Evolutionary conservation across 169 alveolate species (phyloP).

Genomic region (Blepharisma undulans): DNA sequence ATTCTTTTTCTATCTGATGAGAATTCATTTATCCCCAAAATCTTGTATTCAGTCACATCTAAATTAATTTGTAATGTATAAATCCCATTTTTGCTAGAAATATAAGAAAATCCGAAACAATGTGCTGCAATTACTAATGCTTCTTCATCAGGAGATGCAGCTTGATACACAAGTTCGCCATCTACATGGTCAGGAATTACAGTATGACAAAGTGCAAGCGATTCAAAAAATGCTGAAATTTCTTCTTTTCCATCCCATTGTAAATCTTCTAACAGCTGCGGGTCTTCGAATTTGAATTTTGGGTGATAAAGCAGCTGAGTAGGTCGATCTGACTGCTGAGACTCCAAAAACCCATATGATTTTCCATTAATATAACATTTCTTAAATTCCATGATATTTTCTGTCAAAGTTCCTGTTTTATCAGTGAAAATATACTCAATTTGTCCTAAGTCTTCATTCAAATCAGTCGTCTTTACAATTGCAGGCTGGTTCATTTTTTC

Average conservation of each 20-base stretch:
- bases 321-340: not conserved
- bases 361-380: slow-evolving; percentile 60
- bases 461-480: slow-evolving; percentile 64
- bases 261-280: slow-evolving; percentile 19
- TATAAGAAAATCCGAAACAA: slow-evolving; percentile 62
- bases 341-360: slow-evolving; percentile 41
- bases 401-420: slow-evolving; percentile 96
- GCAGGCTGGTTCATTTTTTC: slow-evolving; percentile 77
- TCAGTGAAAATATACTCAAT: slow-evolving; percentile 91
- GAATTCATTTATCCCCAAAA: slow-evolving; percentile 62
- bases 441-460: slow-evolving; percentile 90
- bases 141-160: slow-evolving; percentile 93
- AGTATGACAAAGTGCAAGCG: slow-evolving; percentile 77
- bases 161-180: slow-evolving; percentile 64
- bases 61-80: slow-evolving; percentile 40
- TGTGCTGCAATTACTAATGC: slow-evolving; percentile 80
- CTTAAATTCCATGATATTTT: slow-evolving; percentile 93
- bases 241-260: slow-evolving; percentile 51
- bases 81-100: slow-evolving; percentile 30
- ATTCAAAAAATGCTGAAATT: slow-evolving; percentile 7
- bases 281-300: slow-evolving; percentile 39
- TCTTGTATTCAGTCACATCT: slow-evolving; percentile 43
- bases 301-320: slow-evolving; percentile 8
- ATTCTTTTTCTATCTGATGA: slow-evolving; percentile 85
- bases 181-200: slow-evolving; percentile 60